Evolutionary conservation across 2,329 filamentous ascomycete species (phyloP), one percentile per base, ranked within the genome.

Genomic region (Septoria petroselini): DNA sequence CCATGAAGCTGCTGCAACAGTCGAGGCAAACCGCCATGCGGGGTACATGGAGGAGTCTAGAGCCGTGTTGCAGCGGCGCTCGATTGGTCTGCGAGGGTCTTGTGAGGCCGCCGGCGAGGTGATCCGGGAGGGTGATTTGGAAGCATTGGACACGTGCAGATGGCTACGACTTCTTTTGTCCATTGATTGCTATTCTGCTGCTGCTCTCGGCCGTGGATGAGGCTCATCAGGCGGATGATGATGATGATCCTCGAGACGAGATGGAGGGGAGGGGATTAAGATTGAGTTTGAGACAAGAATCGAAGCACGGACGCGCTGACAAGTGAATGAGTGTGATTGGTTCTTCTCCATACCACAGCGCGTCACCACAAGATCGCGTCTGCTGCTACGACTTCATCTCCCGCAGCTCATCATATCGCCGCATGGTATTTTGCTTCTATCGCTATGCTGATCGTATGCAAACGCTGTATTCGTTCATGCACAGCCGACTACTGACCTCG

Each of bases 11-110:
- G 23, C 41, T 19, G 27, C 23, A 38, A 14, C 33, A 41, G 34
- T 37, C 14, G 48, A 34, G 39, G 43, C 33, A 38, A 19, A 46
- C 25, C 45, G 42, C 37, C 47, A 43, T 58, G 55, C 55, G 55
- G 55, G 55, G 55, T 55, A 51, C 55, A 53, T 54, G 39, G 42
- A 25, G 41, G 50, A 45, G 42, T 53, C 55, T 58, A 55, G 52
- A 58, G 34, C 47, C 25, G 31, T n/a, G 23, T 23, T 41, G 29
- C 29, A 37, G 4, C 17, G 27, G 33, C n/a, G 7, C 34, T 21
- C 41, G 11, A 53, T 49, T 46, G 48, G 50, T 46, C 21, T 47
- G 18, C 41, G 40, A 18, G 19, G 15, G 44, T 17, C 15, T 38
- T 14, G 21, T n/a, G 27, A 35, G 14, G 31, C 29, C 33, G 41